phyloP scores from a whole-genome alignment of 257 asterid species.

The Solanum chilense region DNA sequence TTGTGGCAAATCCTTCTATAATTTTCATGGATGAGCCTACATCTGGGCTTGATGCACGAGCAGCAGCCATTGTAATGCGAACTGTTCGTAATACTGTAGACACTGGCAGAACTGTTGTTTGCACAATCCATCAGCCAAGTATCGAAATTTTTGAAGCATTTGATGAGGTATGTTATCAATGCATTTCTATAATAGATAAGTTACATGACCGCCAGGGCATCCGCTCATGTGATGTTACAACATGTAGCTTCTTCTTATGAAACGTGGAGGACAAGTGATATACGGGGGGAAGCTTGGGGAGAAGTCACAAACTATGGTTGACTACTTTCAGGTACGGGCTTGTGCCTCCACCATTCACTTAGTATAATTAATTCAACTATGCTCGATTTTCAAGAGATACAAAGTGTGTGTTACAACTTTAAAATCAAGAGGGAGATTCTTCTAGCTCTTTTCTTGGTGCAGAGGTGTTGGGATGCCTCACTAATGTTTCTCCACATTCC shows the following conservation, averaged over 20 bases:
- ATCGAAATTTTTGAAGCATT: slow-evolving; percentile 92
- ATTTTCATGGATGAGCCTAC: slow-evolving; percentile 98
- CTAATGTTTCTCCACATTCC: background rate
- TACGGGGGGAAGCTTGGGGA: slow-evolving; percentile 92
- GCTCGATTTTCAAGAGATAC: background rate
- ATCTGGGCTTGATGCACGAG: slow-evolving; percentile 94
- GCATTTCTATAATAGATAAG: background rate
- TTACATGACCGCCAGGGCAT: background rate
- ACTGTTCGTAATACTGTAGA: slow-evolving; percentile 92
- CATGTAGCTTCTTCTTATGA: slow-evolving; percentile 75
- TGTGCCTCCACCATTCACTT: background rate
- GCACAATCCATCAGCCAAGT: slow-evolving; percentile 98
- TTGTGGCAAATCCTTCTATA: slow-evolving; percentile 91
- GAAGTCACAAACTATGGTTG: slow-evolving; percentile 56
- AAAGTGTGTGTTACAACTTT: background rate
- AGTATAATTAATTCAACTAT: background rate
- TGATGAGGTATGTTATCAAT: slow-evolving; percentile 55
- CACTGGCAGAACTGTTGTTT: slow-evolving; percentile 92
- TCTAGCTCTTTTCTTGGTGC: background rate
- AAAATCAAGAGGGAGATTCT: background rate
- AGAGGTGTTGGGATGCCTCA: background rate
- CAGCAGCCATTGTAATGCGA: slow-evolving; percentile 98
- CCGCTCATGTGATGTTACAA: background rate
- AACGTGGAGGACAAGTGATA: slow-evolving; percentile 87
- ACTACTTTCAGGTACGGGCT: slow-evolving; percentile 62